phyloP scores from a whole-genome alignment of 2,329 filamentous ascomycete genomes.

The Trichoderma arundinaceum region DNA sequence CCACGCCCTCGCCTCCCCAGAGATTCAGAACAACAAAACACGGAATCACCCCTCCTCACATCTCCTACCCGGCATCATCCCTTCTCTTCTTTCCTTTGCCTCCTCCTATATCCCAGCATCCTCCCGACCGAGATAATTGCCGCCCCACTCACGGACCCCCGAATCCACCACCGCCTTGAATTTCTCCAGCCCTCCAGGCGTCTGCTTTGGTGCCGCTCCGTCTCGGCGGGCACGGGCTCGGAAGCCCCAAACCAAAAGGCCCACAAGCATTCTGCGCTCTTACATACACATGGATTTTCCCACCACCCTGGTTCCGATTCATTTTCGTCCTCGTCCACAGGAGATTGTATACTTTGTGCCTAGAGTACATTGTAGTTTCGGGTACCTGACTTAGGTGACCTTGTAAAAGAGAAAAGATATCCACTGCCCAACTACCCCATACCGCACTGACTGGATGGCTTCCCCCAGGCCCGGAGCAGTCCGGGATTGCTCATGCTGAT shows the following conservation, averaged over 20 bases:
- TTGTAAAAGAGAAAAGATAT: too few species aligned
- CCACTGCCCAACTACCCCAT: not conserved
- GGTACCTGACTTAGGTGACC: too few species aligned
- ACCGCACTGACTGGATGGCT: slow-evolving; percentile 1
- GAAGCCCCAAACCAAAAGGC: slow-evolving; percentile 14
- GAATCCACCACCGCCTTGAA: slow-evolving; percentile 1
- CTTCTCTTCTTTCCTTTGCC: not conserved
- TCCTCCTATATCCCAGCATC: not conserved
- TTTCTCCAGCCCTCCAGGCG: not conserved
- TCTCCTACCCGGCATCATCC: not conserved
- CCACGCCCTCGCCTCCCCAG: not conserved
- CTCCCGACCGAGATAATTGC: slow-evolving; percentile 13
- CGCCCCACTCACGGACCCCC: slow-evolving; percentile 28
- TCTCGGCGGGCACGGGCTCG: slow-evolving; percentile 32
- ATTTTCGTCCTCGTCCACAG: slow-evolving; percentile 37
- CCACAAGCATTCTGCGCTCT: not conserved
- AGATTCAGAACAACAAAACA: not conserved
- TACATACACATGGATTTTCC: slow-evolving; percentile 8
- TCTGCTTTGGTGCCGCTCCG: slow-evolving; percentile 33
- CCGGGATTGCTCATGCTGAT: not conserved
- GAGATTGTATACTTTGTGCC: too few species aligned
- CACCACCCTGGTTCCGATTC: slow-evolving; percentile 35
- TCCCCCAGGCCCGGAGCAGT: slow-evolving; percentile 4
- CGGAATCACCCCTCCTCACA: not conserved
- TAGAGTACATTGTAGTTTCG: too few species aligned